Conservation (phyloP, 192 early-diverging fungal genomes). For the Coemansia sp. region DNA sequence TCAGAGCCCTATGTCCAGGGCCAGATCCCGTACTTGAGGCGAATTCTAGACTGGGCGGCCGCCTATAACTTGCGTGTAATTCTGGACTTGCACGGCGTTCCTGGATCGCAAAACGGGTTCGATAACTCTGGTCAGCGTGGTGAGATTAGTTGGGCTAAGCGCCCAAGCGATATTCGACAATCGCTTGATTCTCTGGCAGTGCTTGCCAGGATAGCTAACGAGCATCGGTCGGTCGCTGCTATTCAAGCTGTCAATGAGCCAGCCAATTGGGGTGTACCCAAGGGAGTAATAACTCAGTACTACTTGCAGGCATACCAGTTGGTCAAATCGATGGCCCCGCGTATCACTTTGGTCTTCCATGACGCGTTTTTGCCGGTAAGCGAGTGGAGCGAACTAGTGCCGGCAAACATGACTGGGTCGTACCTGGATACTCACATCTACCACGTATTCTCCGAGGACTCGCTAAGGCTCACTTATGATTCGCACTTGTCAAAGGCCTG, state of each 20-base stretch:
- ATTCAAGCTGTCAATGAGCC: conserved; percentile 59
- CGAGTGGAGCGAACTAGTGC: conserved; percentile 44
- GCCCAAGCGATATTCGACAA: conserved; percentile 20
- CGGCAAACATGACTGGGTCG: conserved; percentile 33
- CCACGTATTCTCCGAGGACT: conserved; percentile 51
- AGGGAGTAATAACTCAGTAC: conserved; percentile 33
- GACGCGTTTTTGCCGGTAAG: conserved; percentile 49
- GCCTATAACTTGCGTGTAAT: conserved; percentile 69
- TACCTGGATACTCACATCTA: conserved; percentile 58
- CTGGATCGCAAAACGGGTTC: conserved; percentile 76
- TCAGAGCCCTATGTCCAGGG: conserved; percentile 67
- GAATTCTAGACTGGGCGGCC: conserved; percentile 63
- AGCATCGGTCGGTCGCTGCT: conserved; percentile 30
- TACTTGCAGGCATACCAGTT: conserved; percentile 38
- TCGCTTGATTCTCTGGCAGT: conserved; percentile 34
- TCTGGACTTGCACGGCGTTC: conserved; percentile 70
- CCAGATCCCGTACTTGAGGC: conserved; percentile 59
- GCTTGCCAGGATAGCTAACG: conserved; percentile 43
- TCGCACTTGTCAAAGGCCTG: conserved; percentile 41
- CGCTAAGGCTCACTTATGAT: conserved; percentile 19
- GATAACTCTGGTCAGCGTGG: conserved; percentile 55
- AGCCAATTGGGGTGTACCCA: conserved; percentile 54
- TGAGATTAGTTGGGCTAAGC: conserved; percentile 48
- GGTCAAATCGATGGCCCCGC: conserved; percentile 44
- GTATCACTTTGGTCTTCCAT: conserved; percentile 35